These are phyloP conservation scores for Globisporangium cederbergense DNA, from an alignment of 352 stramenopile species.

Conservation along the genomic window DNA sequence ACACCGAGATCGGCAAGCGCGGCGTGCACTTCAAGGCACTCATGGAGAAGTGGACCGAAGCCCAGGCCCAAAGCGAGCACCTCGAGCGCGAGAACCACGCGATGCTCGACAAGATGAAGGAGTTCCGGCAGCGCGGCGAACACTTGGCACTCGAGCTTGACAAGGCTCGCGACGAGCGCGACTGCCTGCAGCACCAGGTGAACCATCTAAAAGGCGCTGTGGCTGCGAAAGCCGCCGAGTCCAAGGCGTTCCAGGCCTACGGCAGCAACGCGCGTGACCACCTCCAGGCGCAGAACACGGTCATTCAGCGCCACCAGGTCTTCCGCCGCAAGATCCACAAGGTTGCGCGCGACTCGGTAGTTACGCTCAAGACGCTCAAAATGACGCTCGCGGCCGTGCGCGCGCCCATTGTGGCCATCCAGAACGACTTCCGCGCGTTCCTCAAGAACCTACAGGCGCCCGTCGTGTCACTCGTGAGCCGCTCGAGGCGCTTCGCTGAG, in stretches of 20 bases:
- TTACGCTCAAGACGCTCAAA: constrained; percentile 33
- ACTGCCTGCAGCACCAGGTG: constrained; percentile 58
- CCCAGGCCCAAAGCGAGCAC: constrained; percentile 56
- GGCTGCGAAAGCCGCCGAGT: constrained; percentile 64
- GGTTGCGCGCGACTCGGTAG: constrained; percentile 39
- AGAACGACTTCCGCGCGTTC: constrained; percentile 49
- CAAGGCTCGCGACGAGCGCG: constrained; percentile 50
- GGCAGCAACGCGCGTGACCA: constrained; percentile 58
- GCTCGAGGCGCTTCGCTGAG: constrained; percentile 43
- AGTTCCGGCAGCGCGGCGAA: constrained; percentile 36
- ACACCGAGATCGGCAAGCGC: constrained; percentile 51
- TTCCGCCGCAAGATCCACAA: constrained; percentile 49
- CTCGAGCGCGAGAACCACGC: constrained; percentile 47
- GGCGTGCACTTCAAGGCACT: constrained; percentile 57
- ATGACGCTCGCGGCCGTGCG: constrained; percentile 39
- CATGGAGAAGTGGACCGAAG: constrained; percentile 73
- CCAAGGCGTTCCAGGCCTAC: constrained; percentile 70
- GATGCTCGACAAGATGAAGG: constrained; percentile 54
- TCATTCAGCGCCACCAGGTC: constrained; percentile 51
- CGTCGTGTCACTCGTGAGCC: constrained; percentile 44
- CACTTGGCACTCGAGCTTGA: constrained; percentile 36
- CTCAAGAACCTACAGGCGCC: constrained; percentile 43
- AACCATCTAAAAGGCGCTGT: constrained; percentile 73
- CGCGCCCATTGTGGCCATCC: constrained; percentile 49
- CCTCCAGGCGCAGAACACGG: constrained; percentile 48